Evolutionary conservation across 2,329 filamentous ascomycete genomes (phyloP), one percentile per base, ranked within the genome.

Genomic region (Sphaerulina musiva): DNA sequence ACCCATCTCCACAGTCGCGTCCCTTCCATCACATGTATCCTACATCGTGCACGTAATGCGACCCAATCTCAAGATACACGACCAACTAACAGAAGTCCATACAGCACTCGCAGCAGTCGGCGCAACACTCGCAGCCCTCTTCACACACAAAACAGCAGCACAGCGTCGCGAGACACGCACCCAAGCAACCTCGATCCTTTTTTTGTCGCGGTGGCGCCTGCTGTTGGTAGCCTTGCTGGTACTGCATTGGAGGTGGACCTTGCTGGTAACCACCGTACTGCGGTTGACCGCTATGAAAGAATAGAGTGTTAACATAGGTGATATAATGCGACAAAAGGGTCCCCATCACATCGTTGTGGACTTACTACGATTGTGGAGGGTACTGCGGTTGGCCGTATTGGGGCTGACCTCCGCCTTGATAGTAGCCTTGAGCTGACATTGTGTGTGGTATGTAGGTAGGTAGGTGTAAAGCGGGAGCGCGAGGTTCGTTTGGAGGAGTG

Each of bases 101-200:
- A 39, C 48, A 50, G 40, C 48, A 80, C 55, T 79, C 79, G 62
- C 78, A 78, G 68, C 80, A 83, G 4, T 83, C 81, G n/a, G 76
- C 72, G 65, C 81, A 84, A 70, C 80, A 83, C 67, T 83, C 81
- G 63, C 81, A 84, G 29, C 78, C 75, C 69, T 84, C 81, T 65
- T 83, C 81, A 63, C 79, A 82, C 29, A 84, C 74, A 69, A 81
- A 84, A 65, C 81, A 84, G 67, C 81, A 85, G 72, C 81, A 84
- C 38, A 84, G 68, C 34, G 73, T 73, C 46, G 78, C 79, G 46
- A 82, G 66, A 70, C 79, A 81, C 11, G 76, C 71, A 45, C 67
- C 69, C 51, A 82, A 68, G 60, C 79, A 81, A 46, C 78, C 78
- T 38, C 73, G 68, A 57, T 74, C 73, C 64, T 77, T 75, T 46